Evolutionary conservation across 139 green algal genomes (phyloP).

Genomic region (Nannochloris sp.): DNA sequence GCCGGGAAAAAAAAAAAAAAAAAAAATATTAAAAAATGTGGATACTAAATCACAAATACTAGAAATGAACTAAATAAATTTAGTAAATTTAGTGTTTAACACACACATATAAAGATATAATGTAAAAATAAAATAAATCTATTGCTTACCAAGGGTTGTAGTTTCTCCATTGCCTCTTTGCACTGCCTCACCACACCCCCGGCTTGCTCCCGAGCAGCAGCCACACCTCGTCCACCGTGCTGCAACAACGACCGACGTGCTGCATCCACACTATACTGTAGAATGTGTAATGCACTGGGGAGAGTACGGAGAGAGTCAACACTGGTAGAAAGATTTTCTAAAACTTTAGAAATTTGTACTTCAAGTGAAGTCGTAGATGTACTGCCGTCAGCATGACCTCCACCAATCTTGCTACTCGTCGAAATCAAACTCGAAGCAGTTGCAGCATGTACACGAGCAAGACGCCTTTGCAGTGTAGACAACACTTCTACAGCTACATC

Average conservation of each 20-base stretch:
- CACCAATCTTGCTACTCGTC: slow-evolving; percentile 5
- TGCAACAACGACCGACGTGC: not conserved
- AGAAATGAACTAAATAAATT: no score
- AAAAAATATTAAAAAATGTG: no score
- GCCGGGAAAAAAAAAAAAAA: no score
- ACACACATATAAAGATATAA: no score
- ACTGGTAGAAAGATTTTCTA: not conserved
- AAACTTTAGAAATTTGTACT: no score
- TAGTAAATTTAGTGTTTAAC: no score
- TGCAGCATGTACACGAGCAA: slow-evolving; percentile 10
- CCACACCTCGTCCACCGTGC: slow-evolving; percentile 2
- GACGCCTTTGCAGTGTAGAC: not conserved
- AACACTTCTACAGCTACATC: slow-evolving; percentile 8
- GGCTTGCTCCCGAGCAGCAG: slow-evolving; percentile 9
- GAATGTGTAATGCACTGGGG: not conserved
- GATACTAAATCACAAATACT: no score
- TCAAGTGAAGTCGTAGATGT: no score
- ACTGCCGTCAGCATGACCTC: no score
- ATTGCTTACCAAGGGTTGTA: slow-evolving; percentile 3
- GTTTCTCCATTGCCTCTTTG: not conserved
- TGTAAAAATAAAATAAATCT: not conserved
- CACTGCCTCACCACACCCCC: slow-evolving; percentile 2
- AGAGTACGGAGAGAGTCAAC: not conserved
- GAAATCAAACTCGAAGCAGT: not conserved
- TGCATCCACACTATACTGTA: slow-evolving; percentile 5